Percentiles rank a stretch among this genome's conserved stretches.
phyloP scores from a whole-genome alignment of 2,329 filamentous ascomycete species.

The Blastomyces gilchristii region DNA sequence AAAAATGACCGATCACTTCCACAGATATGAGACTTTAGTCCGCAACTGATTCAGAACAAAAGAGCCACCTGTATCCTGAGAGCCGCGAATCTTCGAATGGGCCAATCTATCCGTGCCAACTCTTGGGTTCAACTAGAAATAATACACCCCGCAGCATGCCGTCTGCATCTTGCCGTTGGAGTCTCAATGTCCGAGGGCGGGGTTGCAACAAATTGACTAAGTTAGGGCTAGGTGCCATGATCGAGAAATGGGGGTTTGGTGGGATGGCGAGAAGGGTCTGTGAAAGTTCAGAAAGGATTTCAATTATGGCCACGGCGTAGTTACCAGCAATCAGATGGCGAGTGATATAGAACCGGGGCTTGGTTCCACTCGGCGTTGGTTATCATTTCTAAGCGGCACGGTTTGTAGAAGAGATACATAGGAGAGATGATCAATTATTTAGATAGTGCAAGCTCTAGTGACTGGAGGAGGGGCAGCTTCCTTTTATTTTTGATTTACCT shows the following conservation, averaged over 20 bases:
- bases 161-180: neutral
- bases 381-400: too few relatives aligned
- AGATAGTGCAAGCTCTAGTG: too few relatives aligned
- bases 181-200: neutral
- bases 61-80: too few relatives aligned
- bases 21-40: too few relatives aligned
- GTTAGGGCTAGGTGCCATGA: neutral
- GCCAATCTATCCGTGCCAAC: neutral
- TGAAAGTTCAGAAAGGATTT: neutral
- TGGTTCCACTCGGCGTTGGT: too few relatives aligned
- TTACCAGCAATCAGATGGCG: neutral
- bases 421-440: too few relatives aligned
- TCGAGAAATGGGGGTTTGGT: conserved; percentile 2
- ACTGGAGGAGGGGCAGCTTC: too few relatives aligned
- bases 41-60: too few relatives aligned
- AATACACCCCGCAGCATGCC: neutral
- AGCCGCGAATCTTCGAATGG: neutral
- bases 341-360: too few relatives aligned
- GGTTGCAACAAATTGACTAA: neutral
- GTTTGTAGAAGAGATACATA: too few relatives aligned
- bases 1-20: neutral
- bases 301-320: neutral
- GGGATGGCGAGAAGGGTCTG: neutral
- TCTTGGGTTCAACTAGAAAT: neutral
- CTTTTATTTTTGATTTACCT: too few relatives aligned